Conservation (phyloP, 2,329 filamentous ascomycete genomes). For the Biscogniauxia marginata region DNA sequence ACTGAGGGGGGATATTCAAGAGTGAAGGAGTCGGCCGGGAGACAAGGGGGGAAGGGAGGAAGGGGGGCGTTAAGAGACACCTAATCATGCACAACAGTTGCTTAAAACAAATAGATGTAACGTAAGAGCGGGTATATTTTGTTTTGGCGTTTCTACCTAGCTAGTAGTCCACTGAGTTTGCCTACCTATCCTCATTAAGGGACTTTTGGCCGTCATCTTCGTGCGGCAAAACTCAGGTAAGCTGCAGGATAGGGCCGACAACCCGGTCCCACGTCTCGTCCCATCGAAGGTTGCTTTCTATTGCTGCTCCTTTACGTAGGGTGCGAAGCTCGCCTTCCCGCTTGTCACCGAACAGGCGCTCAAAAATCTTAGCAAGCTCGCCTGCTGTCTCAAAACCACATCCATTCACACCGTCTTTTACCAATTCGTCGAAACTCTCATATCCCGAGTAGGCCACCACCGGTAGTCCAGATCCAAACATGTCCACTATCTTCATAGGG, state of each 20-base stretch:
- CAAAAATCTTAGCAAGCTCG: slow-evolving; percentile 63
- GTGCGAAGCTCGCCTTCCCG: slow-evolving; percentile 53
- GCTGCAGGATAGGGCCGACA: slow-evolving; percentile 58
- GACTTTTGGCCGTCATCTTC: too few species aligned
- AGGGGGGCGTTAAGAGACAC: slow-evolving; percentile 1
- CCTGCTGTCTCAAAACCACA: slow-evolving; percentile 74
- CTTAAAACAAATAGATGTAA: too few species aligned
- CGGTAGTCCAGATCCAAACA: slow-evolving; percentile 93
- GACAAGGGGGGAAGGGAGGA: not conserved
- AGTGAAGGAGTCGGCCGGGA: too few species aligned
- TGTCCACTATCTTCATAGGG: slow-evolving; percentile 99
- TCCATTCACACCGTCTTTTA: slow-evolving; percentile 83
- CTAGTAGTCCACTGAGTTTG: not conserved
- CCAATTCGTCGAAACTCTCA: slow-evolving; percentile 86
- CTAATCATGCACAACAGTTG: too few species aligned
- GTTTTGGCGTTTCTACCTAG: too few species aligned
- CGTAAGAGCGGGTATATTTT: too few species aligned
- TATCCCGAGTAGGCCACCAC: slow-evolving; percentile 85
- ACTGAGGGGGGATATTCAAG: slow-evolving; percentile 37
- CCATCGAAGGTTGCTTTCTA: slow-evolving; percentile 79
- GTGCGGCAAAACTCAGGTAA: not conserved
- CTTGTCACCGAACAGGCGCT: slow-evolving; percentile 58
- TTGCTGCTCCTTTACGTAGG: slow-evolving; percentile 67
- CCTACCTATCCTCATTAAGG: too few species aligned
- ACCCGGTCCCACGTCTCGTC: slow-evolving; percentile 90